Evolutionary conservation across 305 asterid genomes (phyloP).

Genomic region (Coffea humblotiana): DNA sequence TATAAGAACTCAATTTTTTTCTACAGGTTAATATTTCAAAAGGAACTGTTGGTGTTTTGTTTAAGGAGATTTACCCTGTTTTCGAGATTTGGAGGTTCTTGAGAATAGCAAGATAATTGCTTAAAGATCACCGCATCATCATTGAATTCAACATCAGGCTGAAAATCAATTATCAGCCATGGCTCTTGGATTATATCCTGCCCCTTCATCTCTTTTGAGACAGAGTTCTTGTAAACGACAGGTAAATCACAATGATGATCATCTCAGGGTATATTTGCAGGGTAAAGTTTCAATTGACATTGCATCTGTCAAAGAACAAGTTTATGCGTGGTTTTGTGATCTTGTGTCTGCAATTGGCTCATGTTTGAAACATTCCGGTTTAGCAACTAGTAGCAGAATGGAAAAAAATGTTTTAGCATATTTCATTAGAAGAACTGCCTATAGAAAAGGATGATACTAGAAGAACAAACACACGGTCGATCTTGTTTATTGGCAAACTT

Average conservation of each 20-base stretch:
- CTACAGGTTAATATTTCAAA: not conserved
- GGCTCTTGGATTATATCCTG: constrained; percentile 6
- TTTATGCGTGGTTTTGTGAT: not conserved
- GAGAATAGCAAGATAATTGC: constrained; percentile 4
- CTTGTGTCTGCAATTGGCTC: not conserved
- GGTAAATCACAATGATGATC: not conserved
- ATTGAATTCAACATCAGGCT: not conserved
- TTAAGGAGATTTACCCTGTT: not conserved
- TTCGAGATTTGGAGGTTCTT: not conserved
- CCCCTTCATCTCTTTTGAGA: not conserved
- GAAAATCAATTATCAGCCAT: not conserved
- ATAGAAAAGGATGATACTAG: not conserved
- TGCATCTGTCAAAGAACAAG: not conserved
- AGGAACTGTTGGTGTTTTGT: not conserved
- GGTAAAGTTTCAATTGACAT: not conserved
- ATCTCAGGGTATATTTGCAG: not conserved
- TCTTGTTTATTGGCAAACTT: not conserved
- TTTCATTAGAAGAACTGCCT: too few species aligned
- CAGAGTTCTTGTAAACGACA: not conserved
- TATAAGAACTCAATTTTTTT: not conserved
- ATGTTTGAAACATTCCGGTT: not conserved
- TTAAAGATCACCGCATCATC: not conserved
- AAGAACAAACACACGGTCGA: not conserved
- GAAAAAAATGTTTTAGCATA: not conserved
- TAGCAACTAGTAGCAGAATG: not conserved